Percentiles rank a stretch among this genome's conserved stretches.
phyloP scores from a whole-genome alignment of 805 yeast genomes.

The Komagataella pseudopastoris region DNA sequence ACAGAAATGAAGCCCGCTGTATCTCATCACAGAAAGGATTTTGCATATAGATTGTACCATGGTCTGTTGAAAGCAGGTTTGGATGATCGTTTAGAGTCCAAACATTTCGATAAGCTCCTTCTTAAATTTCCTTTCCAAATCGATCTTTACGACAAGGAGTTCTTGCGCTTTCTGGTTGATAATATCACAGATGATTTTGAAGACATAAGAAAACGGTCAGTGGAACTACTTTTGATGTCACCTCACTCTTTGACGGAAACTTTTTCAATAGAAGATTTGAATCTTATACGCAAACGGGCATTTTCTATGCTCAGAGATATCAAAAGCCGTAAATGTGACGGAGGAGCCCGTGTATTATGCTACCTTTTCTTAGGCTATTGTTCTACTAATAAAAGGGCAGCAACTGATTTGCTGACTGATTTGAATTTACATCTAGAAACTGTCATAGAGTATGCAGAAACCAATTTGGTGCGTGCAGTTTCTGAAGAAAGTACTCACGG shows the following conservation, averaged over 20 bases:
- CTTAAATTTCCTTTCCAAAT: slow-evolving; percentile 36
- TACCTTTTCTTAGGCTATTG: slow-evolving; percentile 27
- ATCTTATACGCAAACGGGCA: slow-evolving; percentile 9
- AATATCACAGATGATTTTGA: slow-evolving; percentile 60
- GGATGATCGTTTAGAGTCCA: slow-evolving; percentile 27
- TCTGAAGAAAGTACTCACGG: slow-evolving; percentile 52
- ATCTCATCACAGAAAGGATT: slow-evolving; percentile 37
- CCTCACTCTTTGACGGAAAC: slow-evolving; percentile 20
- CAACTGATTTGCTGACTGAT: slow-evolving; percentile 14
- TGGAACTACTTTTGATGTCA: slow-evolving; percentile 28
- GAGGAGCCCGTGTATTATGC: slow-evolving; percentile 59
- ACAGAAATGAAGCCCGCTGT: slow-evolving; percentile 37
- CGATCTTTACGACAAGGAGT: slow-evolving; percentile 21
- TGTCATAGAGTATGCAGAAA: slow-evolving; percentile 19
- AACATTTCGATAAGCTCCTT: slow-evolving; percentile 26
- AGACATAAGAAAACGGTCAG: slow-evolving; percentile 51
- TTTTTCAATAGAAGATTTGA: slow-evolving; percentile 8
- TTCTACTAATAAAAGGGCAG: slow-evolving; percentile 5
- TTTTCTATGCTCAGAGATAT: slow-evolving; percentile 21
- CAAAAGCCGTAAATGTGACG: slow-evolving; percentile 58
- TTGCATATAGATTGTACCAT: slow-evolving; percentile 33
- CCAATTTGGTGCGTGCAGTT: slow-evolving; percentile 27
- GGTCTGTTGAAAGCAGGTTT: slow-evolving; percentile 40
- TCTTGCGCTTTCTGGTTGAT: slow-evolving; percentile 40
- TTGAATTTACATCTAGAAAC: slow-evolving; percentile 20